These are phyloP conservation scores for Macrolepiota dolichaula DNA, from an alignment of 768 basidiomycete genomes.

Conservation along the genomic window DNA sequence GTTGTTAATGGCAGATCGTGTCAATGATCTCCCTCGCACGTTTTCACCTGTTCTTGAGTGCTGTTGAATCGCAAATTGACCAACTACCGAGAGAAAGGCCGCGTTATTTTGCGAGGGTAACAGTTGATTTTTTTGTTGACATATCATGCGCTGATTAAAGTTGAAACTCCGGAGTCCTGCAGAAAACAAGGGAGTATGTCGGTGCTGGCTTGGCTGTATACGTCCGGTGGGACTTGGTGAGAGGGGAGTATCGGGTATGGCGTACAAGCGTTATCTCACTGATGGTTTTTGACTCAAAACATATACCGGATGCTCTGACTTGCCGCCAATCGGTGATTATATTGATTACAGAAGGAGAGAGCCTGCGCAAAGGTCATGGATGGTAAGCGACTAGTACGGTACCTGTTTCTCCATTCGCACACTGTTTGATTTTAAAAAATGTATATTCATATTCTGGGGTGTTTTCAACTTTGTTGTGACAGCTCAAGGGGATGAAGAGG, in stretches of 20 bases:
- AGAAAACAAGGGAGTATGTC: too few relatives aligned
- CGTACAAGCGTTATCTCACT: not conserved
- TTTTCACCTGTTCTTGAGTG: not conserved
- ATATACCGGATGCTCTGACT: not conserved
- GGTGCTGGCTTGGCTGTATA: too few relatives aligned
- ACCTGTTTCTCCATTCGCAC: too few relatives aligned
- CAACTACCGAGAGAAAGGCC: too few relatives aligned
- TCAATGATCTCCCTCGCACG: not conserved
- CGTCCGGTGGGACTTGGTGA: not conserved
- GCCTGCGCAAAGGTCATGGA: not conserved
- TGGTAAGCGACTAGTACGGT: not conserved
- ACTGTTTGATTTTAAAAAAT: too few relatives aligned
- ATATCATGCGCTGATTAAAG: too few relatives aligned
- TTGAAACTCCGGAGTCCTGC: too few relatives aligned
- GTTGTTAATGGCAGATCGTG: constrained; percentile 1
- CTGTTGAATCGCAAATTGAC: not conserved
- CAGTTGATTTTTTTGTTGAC: too few relatives aligned
- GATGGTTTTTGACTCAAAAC: not conserved
- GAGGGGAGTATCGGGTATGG: not conserved
- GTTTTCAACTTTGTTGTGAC: too few relatives aligned
- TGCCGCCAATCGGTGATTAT: not conserved
- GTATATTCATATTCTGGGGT: too few relatives aligned
- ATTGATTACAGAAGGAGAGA: not conserved
- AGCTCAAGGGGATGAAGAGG: too few relatives aligned
- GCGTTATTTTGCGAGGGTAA: too few relatives aligned